Base-by-base conservation (phyloP, 2,329 filamentous ascomycete genomes). In the Bipolaris bicolor region DNA sequence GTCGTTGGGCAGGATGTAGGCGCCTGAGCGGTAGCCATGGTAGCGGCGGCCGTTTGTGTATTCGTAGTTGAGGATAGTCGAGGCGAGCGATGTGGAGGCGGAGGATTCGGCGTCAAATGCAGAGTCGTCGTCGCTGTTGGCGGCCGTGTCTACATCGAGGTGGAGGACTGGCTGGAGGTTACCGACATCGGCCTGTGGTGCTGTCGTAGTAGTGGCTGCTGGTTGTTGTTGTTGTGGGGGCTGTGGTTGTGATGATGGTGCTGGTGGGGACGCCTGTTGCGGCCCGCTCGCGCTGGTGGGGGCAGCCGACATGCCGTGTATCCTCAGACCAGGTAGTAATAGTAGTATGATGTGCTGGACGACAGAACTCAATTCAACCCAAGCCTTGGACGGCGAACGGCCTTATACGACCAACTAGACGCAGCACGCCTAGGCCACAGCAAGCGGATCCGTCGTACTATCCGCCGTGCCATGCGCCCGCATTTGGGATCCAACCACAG, bases 41-140 rank as follows among this genome's bases (percentile, higher is more conserved):
- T 77, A 77, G 53, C 75, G 72, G 15, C 75, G 70, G 20, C 75
- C 75, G 36, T 77, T 77, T 39, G 63, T 64, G 62, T 77, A 77
- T 40, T 74, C 70, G 67, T 77, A 77, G 61, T 76, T 70, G 22
- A 74, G 64, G 60, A 76, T 70, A 39, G 70, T 72, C 13, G 72
- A 75, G 43, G 72, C 69, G 51, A 76, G 68, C 16, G 75, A 76
- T 7, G 74, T 76, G 24, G 64, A 70, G 48, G 68, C 61, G 31
- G 62, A 56, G 5, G 69, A 71, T 43, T 56, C 54, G 41, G 60
- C 63, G 41, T 68, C 73, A 34, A 71, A 75, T 49, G 71, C 70
- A n/a, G 64, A 69, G 61, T 76, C 73, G 49, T 57, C 56, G 55
- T 74, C 71, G 40, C 62, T 65, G 53, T 68, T 65, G 57, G 62